phyloP scores from a whole-genome alignment of 2,329 filamentous ascomycete species.

The Microdochium trichocladiopsis region DNA sequence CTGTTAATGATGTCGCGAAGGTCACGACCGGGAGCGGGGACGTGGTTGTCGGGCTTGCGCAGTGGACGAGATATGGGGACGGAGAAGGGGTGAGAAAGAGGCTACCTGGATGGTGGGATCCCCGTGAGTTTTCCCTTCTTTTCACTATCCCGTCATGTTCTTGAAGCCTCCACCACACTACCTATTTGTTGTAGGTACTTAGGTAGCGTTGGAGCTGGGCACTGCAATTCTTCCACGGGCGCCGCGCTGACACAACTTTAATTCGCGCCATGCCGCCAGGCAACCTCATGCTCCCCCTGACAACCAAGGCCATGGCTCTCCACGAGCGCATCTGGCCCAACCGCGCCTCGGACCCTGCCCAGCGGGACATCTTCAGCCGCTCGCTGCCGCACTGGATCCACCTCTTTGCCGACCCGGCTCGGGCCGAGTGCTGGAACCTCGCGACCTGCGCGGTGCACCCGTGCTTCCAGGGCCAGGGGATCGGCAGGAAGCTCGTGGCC shows the following conservation, averaged over 20 bases:
- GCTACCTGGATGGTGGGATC: not conserved
- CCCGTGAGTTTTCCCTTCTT: not conserved
- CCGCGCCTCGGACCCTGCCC: not conserved
- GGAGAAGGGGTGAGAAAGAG: not conserved
- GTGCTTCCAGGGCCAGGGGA: not conserved
- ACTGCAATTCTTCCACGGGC: too few species aligned
- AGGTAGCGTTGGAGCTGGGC: too few species aligned
- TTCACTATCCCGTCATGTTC: too few species aligned
- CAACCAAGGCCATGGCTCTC: not conserved
- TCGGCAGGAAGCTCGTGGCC: not conserved
- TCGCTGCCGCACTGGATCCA: not conserved
- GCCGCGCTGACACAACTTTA: too few species aligned
- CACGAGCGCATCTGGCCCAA: not conserved
- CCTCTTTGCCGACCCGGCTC: not conserved
- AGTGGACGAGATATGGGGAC: not conserved
- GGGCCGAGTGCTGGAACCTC: not conserved
- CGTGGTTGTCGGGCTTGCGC: not conserved
- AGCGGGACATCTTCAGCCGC: not conserved
- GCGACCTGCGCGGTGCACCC: not conserved
- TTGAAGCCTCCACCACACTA: too few species aligned
- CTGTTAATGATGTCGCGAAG: not conserved
- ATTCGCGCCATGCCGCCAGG: not conserved
- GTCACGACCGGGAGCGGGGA: not conserved
- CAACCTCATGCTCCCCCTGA: not conserved
- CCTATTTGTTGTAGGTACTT: too few species aligned